These are phyloP conservation scores for Fusarium sp. DNA, from an alignment of 2,329 filamentous ascomycete species.

Conservation along the genomic window DNA sequence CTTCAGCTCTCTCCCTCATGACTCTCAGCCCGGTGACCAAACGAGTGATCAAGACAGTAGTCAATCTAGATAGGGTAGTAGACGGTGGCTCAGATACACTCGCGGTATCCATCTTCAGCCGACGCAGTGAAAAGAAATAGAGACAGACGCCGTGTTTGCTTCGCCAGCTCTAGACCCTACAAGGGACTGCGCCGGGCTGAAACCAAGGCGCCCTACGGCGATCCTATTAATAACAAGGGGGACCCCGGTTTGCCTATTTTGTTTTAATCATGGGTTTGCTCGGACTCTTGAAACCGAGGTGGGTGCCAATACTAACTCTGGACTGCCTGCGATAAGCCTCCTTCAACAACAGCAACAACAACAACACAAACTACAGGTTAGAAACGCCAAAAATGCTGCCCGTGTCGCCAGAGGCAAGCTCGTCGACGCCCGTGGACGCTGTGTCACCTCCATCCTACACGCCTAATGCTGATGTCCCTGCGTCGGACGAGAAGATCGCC, in stretches of 20 bases:
- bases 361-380: too few relatives aligned
- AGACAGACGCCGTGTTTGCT: neutral
- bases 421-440: neutral
- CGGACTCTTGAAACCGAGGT: conserved; percentile 4
- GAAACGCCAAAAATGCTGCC: conserved; percentile 14
- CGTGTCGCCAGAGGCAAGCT: conserved; percentile 23
- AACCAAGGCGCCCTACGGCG: neutral
- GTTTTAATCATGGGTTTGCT: conserved; percentile 1
- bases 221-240: conserved; percentile 2
- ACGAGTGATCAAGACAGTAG: neutral
- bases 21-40: too few relatives aligned
- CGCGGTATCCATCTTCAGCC: too few relatives aligned
- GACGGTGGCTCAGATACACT: neutral
- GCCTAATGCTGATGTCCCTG: neutral
- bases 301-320: neutral
- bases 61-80: neutral
- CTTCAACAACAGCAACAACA: neutral
- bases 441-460: conserved; percentile 40
- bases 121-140: neutral
- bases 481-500: conserved; percentile 37
- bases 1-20: neutral
- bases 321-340: neutral
- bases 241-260: conserved; percentile 6
- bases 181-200: conserved; percentile 5
- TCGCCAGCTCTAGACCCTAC: neutral